Evolutionary conservation across 2,329 filamentous ascomycete species (phyloP).

Genomic region (Paraphaeosphaeria sporulosa): DNA sequence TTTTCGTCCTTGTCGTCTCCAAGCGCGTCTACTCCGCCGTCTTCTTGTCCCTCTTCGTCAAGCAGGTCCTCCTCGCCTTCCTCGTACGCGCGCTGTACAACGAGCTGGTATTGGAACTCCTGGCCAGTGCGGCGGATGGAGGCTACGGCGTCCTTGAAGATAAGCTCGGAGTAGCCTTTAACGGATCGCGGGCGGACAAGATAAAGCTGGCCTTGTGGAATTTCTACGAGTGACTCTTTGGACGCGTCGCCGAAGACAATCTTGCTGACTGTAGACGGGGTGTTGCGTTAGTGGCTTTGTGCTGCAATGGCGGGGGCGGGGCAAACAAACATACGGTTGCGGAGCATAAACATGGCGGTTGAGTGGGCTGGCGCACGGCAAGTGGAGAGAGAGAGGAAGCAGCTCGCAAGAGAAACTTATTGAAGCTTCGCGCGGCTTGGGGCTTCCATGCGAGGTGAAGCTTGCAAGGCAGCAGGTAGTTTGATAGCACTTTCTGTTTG

Average conservation of each 20-base stretch:
- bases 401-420: conserved; percentile 26
- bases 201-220: conserved; percentile 95
- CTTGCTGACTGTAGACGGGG: conserved; percentile 75
- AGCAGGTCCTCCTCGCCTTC: conserved; percentile 94
- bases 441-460: conserved; percentile 25
- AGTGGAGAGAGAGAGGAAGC: conserved; percentile 14
- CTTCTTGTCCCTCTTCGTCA: conserved; percentile 87
- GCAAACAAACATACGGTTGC: conserved; percentile 45
- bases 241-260: conserved; percentile 87
- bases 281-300: conserved; percentile 35
- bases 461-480: conserved; percentile 28
- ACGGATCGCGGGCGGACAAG: conserved; percentile 93
- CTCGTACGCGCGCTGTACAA: conserved; percentile 94
- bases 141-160: conserved; percentile 96
- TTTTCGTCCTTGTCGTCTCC: conserved; percentile 91
- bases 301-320: conserved; percentile 35
- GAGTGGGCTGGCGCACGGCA: conserved; percentile 8
- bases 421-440: conserved; percentile 25
- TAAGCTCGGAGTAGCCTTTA: conserved; percentile 97
- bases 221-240: conserved; percentile 92
- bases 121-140: conserved; percentile 92
- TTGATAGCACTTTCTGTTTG: conserved; percentile 18
- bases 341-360: conserved; percentile 51
- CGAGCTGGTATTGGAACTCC: conserved; percentile 96
- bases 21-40: conserved; percentile 77